Evolutionary conservation across 306 rosid species (phyloP).

Genomic region (Betula pendula): DNA sequence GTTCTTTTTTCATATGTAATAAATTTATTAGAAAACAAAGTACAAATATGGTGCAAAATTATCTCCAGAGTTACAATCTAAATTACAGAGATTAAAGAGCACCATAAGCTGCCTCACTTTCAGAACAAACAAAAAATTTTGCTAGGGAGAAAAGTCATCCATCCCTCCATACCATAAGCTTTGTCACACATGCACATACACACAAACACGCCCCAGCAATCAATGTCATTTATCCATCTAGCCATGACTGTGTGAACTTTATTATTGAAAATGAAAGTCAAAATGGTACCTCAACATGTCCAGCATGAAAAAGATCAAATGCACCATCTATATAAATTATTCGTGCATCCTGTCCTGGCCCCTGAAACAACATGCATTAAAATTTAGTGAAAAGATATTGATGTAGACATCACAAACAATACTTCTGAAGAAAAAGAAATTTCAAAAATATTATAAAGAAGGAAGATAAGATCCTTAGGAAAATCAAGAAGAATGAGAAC

Average conservation of each 20-base stretch:
- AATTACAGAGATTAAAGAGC: background rate
- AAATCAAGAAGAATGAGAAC: background rate
- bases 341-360: slow-evolving; percentile 54
- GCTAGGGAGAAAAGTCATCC: background rate
- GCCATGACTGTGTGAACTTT: background rate
- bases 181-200: background rate
- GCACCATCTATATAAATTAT: slow-evolving; percentile 63
- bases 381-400: background rate
- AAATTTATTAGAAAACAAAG: background rate
- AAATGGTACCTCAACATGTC: slow-evolving; percentile 55
- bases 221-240: background rate
- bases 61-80: background rate
- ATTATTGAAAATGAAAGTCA: background rate
- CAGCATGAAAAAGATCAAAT: slow-evolving; percentile 66
- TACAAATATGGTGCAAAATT: background rate
- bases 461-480: background rate
- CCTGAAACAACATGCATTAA: slow-evolving; percentile 37
- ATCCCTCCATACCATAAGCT: background rate
- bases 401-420: background rate
- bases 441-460: background rate
- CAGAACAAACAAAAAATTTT: background rate
- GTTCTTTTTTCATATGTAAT: too few species aligned
- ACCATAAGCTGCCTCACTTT: background rate
- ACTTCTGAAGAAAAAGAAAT: background rate
- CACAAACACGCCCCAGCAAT: background rate